Percentiles rank a stretch among this genome's conserved stretches.
These are phyloP conservation scores for Ceratopteris richardii DNA, from an alignment of 75 land plant genomes.

Conservation along the genomic window DNA sequence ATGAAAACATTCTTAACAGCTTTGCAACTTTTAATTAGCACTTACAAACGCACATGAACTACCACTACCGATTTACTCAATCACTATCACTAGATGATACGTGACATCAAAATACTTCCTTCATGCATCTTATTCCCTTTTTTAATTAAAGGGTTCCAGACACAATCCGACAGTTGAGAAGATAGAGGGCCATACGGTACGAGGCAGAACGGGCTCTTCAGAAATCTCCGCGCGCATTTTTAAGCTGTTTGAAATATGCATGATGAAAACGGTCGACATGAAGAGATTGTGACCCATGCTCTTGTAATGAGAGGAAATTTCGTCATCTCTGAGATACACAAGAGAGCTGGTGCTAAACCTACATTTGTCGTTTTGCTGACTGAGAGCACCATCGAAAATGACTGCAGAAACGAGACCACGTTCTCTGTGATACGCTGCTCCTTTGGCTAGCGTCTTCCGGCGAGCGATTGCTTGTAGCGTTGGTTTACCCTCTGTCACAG, in stretches of 20 bases:
- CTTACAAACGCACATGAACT: neutral
- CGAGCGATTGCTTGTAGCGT: neutral
- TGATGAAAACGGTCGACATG: conserved; percentile 2
- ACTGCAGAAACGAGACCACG: neutral
- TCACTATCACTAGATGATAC: neutral
- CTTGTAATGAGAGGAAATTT: neutral
- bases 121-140: too few relatives aligned
- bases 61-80: neutral
- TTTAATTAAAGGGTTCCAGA: neutral
- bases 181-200: neutral
- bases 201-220: neutral
- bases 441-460: neutral
- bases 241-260: neutral
- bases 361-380: neutral
- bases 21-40: neutral
- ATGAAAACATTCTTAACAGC: neutral
- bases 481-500: neutral
- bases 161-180: neutral
- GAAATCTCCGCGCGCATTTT: neutral
- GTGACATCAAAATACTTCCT: neutral
- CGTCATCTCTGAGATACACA: neutral
- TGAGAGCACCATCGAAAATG: neutral
- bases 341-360: neutral
- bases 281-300: neutral
- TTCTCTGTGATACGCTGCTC: neutral